phyloP scores from a whole-genome alignment of 768 basidiomycete species.

The Grammothele lineata region DNA sequence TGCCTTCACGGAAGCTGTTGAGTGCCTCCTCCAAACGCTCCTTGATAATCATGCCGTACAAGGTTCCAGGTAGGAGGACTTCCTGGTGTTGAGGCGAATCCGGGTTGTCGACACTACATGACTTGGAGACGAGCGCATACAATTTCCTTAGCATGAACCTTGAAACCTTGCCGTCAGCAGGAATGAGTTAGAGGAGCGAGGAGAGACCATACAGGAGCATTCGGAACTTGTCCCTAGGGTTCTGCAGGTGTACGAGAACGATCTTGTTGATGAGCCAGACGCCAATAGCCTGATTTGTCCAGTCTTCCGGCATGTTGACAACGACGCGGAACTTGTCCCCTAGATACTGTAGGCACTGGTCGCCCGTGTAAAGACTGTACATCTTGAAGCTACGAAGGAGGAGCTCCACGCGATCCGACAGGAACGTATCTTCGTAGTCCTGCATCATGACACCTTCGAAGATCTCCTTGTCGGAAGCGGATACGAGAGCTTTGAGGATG shows the following conservation, averaged over 20 bases:
- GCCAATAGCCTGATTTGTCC: constrained; percentile 80
- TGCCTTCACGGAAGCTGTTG: constrained; percentile 63
- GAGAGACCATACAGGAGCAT: constrained; percentile 72
- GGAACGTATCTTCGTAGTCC: constrained; percentile 94
- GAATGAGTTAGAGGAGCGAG: background rate
- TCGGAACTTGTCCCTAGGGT: constrained; percentile 89
- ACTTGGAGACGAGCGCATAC: constrained; percentile 84
- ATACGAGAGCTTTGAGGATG: constrained; percentile 87
- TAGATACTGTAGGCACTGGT: constrained; percentile 90
- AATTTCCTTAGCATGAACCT: constrained; percentile 98
- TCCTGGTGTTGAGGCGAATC: constrained; percentile 99
- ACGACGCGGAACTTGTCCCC: constrained; percentile 97
- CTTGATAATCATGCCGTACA: constrained; percentile 98
- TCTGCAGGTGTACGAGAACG: constrained; percentile 84
- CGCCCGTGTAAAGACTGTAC: constrained; percentile 81
- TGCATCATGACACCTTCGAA: constrained; percentile 96
- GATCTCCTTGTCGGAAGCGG: constrained; percentile 92
- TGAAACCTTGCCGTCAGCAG: constrained; percentile 7
- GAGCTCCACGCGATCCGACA: constrained; percentile 95
- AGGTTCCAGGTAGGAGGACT: constrained; percentile 84
- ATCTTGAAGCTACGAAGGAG: constrained; percentile 93
- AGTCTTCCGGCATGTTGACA: constrained; percentile 87
- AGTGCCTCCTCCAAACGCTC: constrained; percentile 92
- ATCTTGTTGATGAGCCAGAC: constrained; percentile 79
- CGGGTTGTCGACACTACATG: constrained; percentile 92